These are phyloP conservation scores for Barnettozyma populi DNA, from an alignment of 805 yeast genomes.

Conservation along the genomic window DNA sequence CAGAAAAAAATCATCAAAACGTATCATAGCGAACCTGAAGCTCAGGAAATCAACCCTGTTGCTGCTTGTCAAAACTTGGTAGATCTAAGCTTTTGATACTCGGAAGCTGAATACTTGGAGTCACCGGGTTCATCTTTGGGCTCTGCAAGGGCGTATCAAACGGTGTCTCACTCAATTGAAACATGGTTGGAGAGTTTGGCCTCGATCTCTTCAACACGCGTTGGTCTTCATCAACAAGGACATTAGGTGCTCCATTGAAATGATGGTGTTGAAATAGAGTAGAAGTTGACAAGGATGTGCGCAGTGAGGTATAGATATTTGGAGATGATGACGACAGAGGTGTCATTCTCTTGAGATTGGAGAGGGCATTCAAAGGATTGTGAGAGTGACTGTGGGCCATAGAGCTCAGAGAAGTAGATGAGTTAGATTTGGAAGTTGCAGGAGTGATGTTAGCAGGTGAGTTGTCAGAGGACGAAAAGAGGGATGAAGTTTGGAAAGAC, in stretches of 20 bases:
- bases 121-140: slow-evolving; percentile 32
- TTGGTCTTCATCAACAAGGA: slow-evolving; percentile 14
- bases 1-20: background rate
- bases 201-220: slow-evolving; percentile 36
- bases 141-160: slow-evolving; percentile 44
- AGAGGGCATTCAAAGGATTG: slow-evolving; percentile 20
- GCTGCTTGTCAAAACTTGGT: slow-evolving; percentile 17
- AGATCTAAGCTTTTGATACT: slow-evolving; percentile 24
- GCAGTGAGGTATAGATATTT: slow-evolving; percentile 13
- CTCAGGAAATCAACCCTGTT: background rate
- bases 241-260: slow-evolving; percentile 14
- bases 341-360: slow-evolving; percentile 33
- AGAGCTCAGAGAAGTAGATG: slow-evolving; percentile 24
- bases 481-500: slow-evolving; percentile 22
- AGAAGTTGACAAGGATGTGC: slow-evolving; percentile 24
- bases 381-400: slow-evolving; percentile 10
- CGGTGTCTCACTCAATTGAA: slow-evolving; percentile 37
- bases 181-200: slow-evolving; percentile 43
- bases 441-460: slow-evolving; percentile 24
- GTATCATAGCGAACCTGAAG: too few relatives aligned
- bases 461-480: slow-evolving; percentile 21
- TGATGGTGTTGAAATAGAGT: slow-evolving; percentile 18
- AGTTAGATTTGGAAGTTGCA: slow-evolving; percentile 24
- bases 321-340: slow-evolving; percentile 27
- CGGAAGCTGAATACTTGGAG: slow-evolving; percentile 18